These are phyloP conservation scores for Phialophora chinensis DNA, from an alignment of 2,329 filamentous ascomycete species.

Conservation along the genomic window DNA sequence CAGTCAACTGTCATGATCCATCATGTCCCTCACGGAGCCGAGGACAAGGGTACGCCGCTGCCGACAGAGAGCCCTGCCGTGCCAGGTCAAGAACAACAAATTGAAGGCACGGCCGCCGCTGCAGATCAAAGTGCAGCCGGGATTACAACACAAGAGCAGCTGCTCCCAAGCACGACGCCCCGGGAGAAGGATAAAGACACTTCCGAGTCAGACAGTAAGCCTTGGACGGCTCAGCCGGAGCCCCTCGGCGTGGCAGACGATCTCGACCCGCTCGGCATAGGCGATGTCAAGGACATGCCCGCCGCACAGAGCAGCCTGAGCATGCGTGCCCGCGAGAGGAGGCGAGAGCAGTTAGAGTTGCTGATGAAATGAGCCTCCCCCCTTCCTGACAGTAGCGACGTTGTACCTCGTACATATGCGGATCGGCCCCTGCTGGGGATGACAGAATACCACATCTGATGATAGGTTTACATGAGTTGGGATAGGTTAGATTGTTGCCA, in stretches of 20 bases:
- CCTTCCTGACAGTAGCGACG: neutral
- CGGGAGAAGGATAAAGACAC: neutral
- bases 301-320: slow-evolving; percentile 28
- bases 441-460: neutral
- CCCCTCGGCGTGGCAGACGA: slow-evolving; percentile 30
- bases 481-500: no score
- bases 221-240: neutral
- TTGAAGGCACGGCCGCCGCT: neutral
- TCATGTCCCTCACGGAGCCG: neutral
- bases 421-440: neutral
- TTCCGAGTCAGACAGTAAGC: neutral
- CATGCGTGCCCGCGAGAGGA: slow-evolving; percentile 31
- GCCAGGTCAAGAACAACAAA: neutral
- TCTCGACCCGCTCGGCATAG: slow-evolving; percentile 39
- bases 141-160: neutral
- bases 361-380: slow-evolving; percentile 33
- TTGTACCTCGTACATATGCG: neutral
- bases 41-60: neutral
- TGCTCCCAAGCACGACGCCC: no score
- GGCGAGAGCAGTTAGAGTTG: slow-evolving; percentile 38
- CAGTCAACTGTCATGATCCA: slow-evolving; percentile 23
- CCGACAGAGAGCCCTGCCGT: slow-evolving; percentile 4
- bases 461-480: no score
- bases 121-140: neutral
- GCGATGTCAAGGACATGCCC: slow-evolving; percentile 37